Base-by-base conservation (phyloP, 2,329 filamentous ascomycete species). In the Paecilomyces variotii region DNA sequence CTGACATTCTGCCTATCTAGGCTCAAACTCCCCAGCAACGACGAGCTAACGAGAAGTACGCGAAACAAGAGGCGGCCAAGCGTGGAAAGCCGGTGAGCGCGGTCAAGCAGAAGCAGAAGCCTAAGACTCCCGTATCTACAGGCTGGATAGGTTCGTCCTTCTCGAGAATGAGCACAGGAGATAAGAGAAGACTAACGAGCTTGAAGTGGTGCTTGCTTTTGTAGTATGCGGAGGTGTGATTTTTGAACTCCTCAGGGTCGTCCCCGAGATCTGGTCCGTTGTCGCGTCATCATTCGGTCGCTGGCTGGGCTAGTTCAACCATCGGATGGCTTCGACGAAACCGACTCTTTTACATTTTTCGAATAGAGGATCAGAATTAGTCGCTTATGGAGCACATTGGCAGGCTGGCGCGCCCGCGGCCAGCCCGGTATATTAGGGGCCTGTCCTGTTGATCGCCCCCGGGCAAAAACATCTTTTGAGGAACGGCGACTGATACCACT, bases 11-110 rank as follows among this genome's bases (percentile, higher is more conserved):
- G 5, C 19, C 7, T 19, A 84, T n/a, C 7, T 19, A 84, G 83
- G 81, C 80, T 27, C 84, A 87, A 82, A 87, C 85, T 63, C 85
- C 85, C 30, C 81, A 84, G 69, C 85, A 87, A 76, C 83, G 84
- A 61, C 79, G 79, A 65, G 84, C 85, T 51, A 87, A 87, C 72
- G 82, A 83, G 60, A 79, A 78, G 62, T 87, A 80, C 67, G 84
- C 84, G 56, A 80, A 81, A 64, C 72, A 76, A 61, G 82, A 87
- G 68, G 81, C 81, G 63, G 77, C 79, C 60, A 86, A 85, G 71
- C 81, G 84, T 71, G 85, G 84, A 61, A 84, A 82, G 70, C 73
- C 72, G 52, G 74, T 78, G 62, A 64, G 68, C 26, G 68, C 71
- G 7, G 67, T 75, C 55, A 79, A 80, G 68, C 70, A 75, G 61